These are phyloP conservation scores for Leucogyrophana mollusca DNA, from an alignment of 768 basidiomycete genomes.

Conservation along the genomic window DNA sequence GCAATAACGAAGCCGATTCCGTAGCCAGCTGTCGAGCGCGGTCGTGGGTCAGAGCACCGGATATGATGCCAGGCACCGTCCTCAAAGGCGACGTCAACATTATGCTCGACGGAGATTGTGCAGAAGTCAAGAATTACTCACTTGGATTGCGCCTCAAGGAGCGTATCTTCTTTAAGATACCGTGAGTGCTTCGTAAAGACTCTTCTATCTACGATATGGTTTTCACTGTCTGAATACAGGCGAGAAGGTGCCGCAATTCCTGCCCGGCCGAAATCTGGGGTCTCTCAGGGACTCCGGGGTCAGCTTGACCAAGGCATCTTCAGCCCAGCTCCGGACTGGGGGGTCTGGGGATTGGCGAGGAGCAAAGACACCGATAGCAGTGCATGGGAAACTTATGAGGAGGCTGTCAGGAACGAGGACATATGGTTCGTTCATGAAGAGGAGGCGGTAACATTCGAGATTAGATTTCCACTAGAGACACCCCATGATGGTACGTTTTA, in stretches of 20 bases:
- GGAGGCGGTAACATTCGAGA: conserved; percentile 16
- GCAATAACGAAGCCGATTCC: neutral
- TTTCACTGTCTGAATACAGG: neutral
- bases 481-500: neutral
- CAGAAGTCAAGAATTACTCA: neutral
- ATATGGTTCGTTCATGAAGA: conserved; percentile 17
- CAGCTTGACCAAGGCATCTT: too few species aligned
- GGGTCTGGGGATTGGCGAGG: too few species aligned
- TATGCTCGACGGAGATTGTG: neutral
- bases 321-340: too few species aligned
- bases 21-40: neutral
- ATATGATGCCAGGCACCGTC: conserved; percentile 1
- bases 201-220: neutral
- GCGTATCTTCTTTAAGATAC: neutral
- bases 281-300: too few species aligned
- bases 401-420: conserved; percentile 6
- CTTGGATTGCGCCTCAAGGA: conserved; percentile 3
- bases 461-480: conserved; percentile 1
- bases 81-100: neutral
- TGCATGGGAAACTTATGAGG: neutral
- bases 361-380: too few species aligned
- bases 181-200: too few species aligned
- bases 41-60: conserved; percentile 4
- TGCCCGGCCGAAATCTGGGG: neutral
- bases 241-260: conserved; percentile 1